Conservation (phyloP, 75 land plant genomes). For the Cunninghamia lanceolata region DNA sequence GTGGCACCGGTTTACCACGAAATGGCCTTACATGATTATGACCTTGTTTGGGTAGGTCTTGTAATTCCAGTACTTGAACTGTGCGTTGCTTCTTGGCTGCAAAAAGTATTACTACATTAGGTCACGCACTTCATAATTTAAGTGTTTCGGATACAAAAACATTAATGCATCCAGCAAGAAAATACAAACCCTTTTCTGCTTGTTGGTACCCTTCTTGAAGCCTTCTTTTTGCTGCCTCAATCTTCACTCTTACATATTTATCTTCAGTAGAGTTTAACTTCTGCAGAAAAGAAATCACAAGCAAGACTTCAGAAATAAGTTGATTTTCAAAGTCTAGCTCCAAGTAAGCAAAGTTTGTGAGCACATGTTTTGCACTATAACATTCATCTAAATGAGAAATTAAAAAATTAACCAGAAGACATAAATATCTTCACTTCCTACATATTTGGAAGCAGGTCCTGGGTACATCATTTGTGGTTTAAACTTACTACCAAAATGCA, state of each 20-base stretch:
- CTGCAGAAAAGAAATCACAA: conserved; percentile 12
- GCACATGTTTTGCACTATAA: background rate
- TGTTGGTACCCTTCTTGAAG: conserved; percentile 85
- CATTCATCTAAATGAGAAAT: background rate
- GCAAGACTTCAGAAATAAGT: background rate
- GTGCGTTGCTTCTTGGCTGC: conserved; percentile 92
- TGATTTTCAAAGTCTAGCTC: background rate
- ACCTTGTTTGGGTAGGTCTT: conserved; percentile 68
- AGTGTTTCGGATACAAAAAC: background rate
- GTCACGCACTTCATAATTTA: background rate
- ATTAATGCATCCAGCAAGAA: background rate
- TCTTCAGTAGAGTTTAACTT: conserved; percentile 24
- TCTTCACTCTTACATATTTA: conserved; percentile 42
- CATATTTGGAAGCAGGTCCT: background rate
- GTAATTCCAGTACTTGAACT: conserved; percentile 78
- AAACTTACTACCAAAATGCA: background rate
- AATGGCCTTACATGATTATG: conserved; percentile 13
- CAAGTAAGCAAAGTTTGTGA: background rate
- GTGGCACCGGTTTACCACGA: conserved; percentile 5
- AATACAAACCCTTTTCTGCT: conserved; percentile 69
- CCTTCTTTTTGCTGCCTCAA: conserved; percentile 77
- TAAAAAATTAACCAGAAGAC: background rate
- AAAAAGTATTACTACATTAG: background rate
- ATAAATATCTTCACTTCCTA: background rate
- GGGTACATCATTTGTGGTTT: background rate